A percentile compares a stretch with the other conserved stretches of the same genome.
Conservation (phyloP, 805 yeast genomes). For the Metschnikowia arizonensis region DNA sequence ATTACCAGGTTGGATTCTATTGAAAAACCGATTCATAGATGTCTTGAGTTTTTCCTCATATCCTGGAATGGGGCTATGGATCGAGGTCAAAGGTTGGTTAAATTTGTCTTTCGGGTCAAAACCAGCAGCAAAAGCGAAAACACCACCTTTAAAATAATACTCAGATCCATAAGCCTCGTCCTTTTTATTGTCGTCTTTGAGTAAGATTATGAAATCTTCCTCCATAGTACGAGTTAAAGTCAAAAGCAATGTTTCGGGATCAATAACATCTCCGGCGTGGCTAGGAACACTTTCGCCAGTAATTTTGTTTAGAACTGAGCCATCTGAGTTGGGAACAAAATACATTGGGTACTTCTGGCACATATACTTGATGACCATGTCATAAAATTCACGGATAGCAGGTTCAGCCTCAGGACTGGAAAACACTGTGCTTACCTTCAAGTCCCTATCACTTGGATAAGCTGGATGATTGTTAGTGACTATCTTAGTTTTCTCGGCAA, state of each 20-base stretch:
- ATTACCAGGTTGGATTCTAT: constrained; percentile 32
- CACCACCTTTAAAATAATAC: constrained; percentile 41
- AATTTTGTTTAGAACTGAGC: constrained; percentile 25
- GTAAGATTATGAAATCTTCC: constrained; percentile 39
- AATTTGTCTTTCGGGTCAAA: constrained; percentile 38
- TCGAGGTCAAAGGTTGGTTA: constrained; percentile 33
- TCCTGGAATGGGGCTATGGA: constrained; percentile 43
- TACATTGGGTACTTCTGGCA: constrained; percentile 38
- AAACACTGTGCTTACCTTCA: constrained; percentile 30
- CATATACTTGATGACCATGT: constrained; percentile 28
- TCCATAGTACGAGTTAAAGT: constrained; percentile 31
- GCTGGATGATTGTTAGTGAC: constrained; percentile 31
- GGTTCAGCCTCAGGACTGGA: constrained; percentile 29
- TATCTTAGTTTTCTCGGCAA: constrained; percentile 27
- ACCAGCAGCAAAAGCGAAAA: constrained; percentile 45
- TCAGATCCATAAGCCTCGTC: constrained; percentile 32
- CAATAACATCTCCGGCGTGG: constrained; percentile 4
- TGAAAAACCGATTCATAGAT: constrained; percentile 41
- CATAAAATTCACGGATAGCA: constrained; percentile 37
- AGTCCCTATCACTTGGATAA: constrained; percentile 27
- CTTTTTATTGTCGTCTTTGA: constrained; percentile 30
- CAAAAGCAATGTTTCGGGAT: constrained; percentile 19
- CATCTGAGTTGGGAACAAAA: constrained; percentile 20
- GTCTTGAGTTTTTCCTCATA: constrained; percentile 36
- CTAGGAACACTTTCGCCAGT: constrained; percentile 24